Base-by-base conservation (phyloP, 2,329 filamentous ascomycete genomes). In the Bipolaris bicolor region DNA sequence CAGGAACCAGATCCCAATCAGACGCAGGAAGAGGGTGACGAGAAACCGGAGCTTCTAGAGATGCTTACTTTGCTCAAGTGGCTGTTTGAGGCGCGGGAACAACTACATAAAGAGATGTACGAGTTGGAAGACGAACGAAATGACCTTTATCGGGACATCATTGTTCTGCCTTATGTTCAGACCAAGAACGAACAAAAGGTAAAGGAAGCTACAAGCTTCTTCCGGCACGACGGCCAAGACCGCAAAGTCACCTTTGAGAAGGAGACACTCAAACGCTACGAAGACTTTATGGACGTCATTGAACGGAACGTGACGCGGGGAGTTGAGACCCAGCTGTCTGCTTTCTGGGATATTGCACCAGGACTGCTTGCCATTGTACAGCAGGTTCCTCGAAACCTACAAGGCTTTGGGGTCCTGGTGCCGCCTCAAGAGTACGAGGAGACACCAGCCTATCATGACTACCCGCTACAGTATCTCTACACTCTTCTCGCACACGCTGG, bases 341-440 rank as follows among this genome's bases (percentile, higher is more conserved):
- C 94, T 0, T 99, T 98, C 75, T 99, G 95, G 95, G 95, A 99
- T 72, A 96, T 98, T 68, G 94, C 93, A 1, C 95, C 95, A 2
- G 87, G 88, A 3, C 83, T 99, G 0, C 83, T 89, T 24, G 84
- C 88, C 15, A 81, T 98, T 45, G 84, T 96, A 10, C 90, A 96
- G 58, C 90, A 90, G 68, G 88, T 97, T 20, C 93, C 92, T 0
- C 73, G 78, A 1, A 77, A 83, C n/a, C 72, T 84, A 24, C 66
- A 72, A 3, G 79, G 78, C 1, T 92, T 96, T 76, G 81, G 86
- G 20, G 84, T 97, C 46, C 85, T 90, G 66, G 92, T 98, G 44
- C 93, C 95, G 0, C 73, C 84, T 0, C 81, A 86, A 16, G 95
- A 99, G 76, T 90, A 89, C 64, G 87, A 88, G 3, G 95, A 98